These are phyloP conservation scores for Mucor racemosus DNA, from an alignment of 371 early-diverging fungal species.

Conservation along the genomic window DNA sequence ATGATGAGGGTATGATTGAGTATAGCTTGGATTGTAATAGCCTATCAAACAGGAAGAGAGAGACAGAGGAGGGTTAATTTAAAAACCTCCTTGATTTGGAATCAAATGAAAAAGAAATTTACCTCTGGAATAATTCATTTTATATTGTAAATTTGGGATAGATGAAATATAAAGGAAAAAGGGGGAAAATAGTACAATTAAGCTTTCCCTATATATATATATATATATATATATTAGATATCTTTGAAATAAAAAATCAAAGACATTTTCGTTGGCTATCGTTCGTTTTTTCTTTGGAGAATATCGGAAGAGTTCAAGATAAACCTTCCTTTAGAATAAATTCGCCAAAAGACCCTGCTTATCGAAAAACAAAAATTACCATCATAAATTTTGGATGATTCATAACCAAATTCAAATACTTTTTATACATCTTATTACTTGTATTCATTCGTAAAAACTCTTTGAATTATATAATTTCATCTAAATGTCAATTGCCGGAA, in stretches of 20 bases:
- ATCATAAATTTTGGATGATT: background rate
- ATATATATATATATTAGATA: background rate
- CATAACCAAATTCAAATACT: background rate
- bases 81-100: too few species aligned
- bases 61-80: too few species aligned
- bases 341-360: background rate
- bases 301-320: background rate
- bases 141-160: background rate
- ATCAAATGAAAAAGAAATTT: background rate
- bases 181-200: background rate
- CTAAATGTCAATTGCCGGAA: background rate
- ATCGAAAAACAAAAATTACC: too few species aligned
- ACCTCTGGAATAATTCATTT: conserved; percentile 7
- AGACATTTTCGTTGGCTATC: conserved; percentile 3
- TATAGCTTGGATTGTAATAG: conserved; percentile 2
- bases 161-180: background rate
- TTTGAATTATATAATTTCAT: background rate
- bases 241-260: conserved; percentile 1
- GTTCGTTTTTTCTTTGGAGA: conserved; percentile 2
- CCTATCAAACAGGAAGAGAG: background rate
- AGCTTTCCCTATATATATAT: background rate
- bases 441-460: background rate
- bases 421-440: background rate
- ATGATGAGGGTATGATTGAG: background rate
- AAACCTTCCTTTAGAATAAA: background rate